phyloP scores from a whole-genome alignment of 371 early-diverging fungal genomes.

The Polyrhizophydium stewartii region DNA sequence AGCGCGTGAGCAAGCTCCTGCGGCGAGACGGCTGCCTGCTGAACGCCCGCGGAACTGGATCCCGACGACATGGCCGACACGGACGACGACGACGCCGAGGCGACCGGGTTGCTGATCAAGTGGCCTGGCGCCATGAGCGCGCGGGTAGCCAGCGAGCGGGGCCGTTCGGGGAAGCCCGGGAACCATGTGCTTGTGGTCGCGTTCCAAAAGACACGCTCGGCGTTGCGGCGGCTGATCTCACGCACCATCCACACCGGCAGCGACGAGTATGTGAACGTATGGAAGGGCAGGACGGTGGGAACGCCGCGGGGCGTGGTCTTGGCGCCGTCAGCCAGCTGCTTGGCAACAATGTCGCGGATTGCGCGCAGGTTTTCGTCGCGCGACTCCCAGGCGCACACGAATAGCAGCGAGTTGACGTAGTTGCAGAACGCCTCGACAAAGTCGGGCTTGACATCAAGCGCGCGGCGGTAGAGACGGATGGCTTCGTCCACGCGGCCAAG shows the following conservation, averaged over 20 bases:
- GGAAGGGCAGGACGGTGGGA: constrained; percentile 89
- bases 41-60: neutral
- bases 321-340: constrained; percentile 56
- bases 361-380: constrained; percentile 64
- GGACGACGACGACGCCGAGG: neutral
- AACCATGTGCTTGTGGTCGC: constrained; percentile 28
- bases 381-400: constrained; percentile 86
- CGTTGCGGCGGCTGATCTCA: constrained; percentile 79
- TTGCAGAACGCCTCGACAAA: constrained; percentile 92
- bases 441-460: constrained; percentile 80
- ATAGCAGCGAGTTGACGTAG: constrained; percentile 78
- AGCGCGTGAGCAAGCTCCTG: neutral
- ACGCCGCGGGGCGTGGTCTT: constrained; percentile 52
- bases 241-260: constrained; percentile 77
- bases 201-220: constrained; percentile 28
- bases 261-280: constrained; percentile 84
- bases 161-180: constrained; percentile 26
- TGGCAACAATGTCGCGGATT: constrained; percentile 72
- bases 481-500: constrained; percentile 85
- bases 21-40: neutral
- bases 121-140: neutral
- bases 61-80: neutral
- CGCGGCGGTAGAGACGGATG: constrained; percentile 78
- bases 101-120: neutral
- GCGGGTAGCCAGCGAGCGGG: constrained; percentile 2